Base-by-base conservation (phyloP, 1,139 yeast genomes). In the Candida labiduridarum region DNA sequence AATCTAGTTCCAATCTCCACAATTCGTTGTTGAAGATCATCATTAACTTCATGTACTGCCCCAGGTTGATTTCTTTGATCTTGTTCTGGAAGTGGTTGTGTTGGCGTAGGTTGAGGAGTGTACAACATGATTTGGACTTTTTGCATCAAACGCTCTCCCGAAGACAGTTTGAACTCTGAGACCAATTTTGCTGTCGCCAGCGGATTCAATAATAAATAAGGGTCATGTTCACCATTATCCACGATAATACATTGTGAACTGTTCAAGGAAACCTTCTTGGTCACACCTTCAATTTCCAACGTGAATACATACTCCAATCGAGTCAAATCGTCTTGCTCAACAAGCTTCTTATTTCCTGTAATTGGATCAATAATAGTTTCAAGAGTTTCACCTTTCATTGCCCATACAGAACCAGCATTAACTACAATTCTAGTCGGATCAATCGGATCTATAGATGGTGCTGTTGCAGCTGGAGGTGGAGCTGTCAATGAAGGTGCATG, bases 201-300 rank as follows among this genome's bases (percentile, higher is more conserved):
- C 3, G 68, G 67, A 50, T 67, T 76, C 19, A 78, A 50, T 41
- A 77, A 59, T 9, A 77, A 49, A 48, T 77, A 78, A 1, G 81
- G 80, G n/a, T 61, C 63, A 39, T 64, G 66, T 4, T 54, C 56
- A 1, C 62, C 64, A 30, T 70, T 57, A 47, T 74, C 77, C 4
- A 77, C 78, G 4, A 78, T 56, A 14, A 78, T 74, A 53, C 81
- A 76, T 47, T 78, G 78, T 10, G 76, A 72, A 0, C 77, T 62
- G 48, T 66, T 69, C 47, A 78, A 61, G 1, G 52, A 48, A 0
- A 71, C 71, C 10, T 49, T 51, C 19, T 52, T 52, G 1, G 36
- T 44, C 6, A 52, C 56, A 2, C 56, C 59, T 7, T 53, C 58
- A 1, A 60, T 38, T n/a, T 54, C 48, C 19, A 62, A 51, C 1